phyloP scores from a whole-genome alignment of 768 basidiomycete species.

The Amanita exitialis region DNA sequence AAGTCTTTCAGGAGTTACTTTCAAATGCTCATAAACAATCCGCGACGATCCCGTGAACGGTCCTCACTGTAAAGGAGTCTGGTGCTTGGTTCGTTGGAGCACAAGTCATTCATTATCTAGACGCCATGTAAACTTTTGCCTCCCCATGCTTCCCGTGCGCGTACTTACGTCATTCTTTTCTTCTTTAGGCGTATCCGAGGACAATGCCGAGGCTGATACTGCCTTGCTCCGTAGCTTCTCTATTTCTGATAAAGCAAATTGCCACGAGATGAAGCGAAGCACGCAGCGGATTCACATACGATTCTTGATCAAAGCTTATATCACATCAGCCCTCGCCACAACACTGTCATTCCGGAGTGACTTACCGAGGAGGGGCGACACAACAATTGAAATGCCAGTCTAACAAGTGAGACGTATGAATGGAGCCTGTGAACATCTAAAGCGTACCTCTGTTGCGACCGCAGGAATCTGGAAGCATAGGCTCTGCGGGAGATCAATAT shows the following conservation, averaged over 20 bases:
- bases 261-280: background rate
- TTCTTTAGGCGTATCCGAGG: conserved; percentile 47
- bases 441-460: conserved; percentile 42
- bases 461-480: conserved; percentile 84
- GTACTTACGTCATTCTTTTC: conserved; percentile 45
- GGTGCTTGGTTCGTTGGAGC: conserved; percentile 43
- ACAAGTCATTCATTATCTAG: conserved; percentile 55
- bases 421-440: background rate
- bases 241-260: conserved; percentile 39
- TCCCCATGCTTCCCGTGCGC: background rate
- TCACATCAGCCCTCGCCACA: background rate
- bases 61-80: conserved; percentile 64
- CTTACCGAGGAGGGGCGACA: conserved; percentile 70
- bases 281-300: conserved; percentile 33
- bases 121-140: background rate
- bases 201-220: conserved; percentile 51
- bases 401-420: conserved; percentile 14
- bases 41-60: background rate
- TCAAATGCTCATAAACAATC: background rate
- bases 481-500: conserved; percentile 33
- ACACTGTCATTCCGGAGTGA: background rate
- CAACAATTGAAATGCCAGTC: conserved; percentile 64
- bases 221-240: conserved; percentile 40
- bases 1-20: conserved; percentile 75
- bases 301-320: conserved; percentile 70